Base-by-base conservation (phyloP, 495 filamentous ascomycete genomes). In the Penicillium diatomitis region DNA sequence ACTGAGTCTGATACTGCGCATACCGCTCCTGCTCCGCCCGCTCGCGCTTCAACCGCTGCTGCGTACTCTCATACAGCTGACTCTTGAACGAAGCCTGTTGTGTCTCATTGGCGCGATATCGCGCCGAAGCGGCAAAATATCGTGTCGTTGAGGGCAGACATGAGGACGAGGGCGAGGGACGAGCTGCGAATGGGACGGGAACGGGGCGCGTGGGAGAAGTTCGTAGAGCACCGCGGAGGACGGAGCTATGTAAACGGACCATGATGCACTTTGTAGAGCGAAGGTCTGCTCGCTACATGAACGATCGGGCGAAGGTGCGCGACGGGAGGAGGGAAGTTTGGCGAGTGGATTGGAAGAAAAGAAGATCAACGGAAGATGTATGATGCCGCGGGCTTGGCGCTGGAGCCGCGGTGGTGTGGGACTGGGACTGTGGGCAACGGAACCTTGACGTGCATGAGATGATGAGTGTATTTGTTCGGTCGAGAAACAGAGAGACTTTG, bases 21-120 rank as follows among this genome's bases (percentile, higher is more conserved):
- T 83, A 83, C 44, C 82, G 76, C 53, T 78, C 75, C 47, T 85
- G 80, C 53, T 90, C 83, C 8, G 75, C 79, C 38, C 77, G 74
- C 64, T 98, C 90, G 28, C 83, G 73, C 58, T 84, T 74, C 47
- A 96, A 67, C 8, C 92, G 82, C 56, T 82, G 72, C 46, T 79
- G 72, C 32, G 90, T 91, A 55, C 87, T 94, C 57, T 92, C 81
- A 49, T 88, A 90, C 49, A 98, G 70, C 71, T 98, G 92, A 11
- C 82, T 85, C 53, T 86, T 81, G 73, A 98, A 96, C 3, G 80
- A 78, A 28, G 41, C 30, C 39, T 67, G 57, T 50, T 66, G 63
- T 43, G 62, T 58, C 39, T 71, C 60, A n/a, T 42, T 50, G 40
- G 53, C 53, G 28, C 27, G 38, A 36, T 27, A 52, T 28, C 44